phyloP scores from a whole-genome alignment of 2,329 filamentous ascomycete species.

The Alternaria metachromatica region DNA sequence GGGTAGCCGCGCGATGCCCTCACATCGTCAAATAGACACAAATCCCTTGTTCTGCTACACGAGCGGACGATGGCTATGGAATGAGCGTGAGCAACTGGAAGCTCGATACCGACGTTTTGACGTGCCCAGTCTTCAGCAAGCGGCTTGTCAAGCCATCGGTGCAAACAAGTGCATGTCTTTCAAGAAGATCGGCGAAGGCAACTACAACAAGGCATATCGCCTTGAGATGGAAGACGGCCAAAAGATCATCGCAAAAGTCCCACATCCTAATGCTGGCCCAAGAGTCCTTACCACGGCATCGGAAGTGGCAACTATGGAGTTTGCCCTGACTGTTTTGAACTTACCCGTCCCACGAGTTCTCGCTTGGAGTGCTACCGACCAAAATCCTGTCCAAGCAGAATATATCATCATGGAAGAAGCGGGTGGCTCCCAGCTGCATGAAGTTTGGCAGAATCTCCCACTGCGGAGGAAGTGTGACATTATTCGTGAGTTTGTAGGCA shows the following conservation, averaged over 20 bases:
- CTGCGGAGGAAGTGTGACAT: constrained; percentile 26
- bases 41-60: constrained; percentile 31
- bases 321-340: constrained; percentile 25
- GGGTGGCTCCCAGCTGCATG: constrained; percentile 28
- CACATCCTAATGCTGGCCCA: constrained; percentile 34
- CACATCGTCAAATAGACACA: constrained; percentile 7
- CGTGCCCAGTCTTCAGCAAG: constrained; percentile 23
- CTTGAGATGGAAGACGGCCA: constrained; percentile 26
- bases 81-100: constrained; percentile 27
- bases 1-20: constrained; percentile 7
- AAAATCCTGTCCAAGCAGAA: constrained; percentile 37
- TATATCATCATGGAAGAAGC: constrained; percentile 45
- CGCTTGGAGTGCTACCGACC: constrained; percentile 29
- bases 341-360: constrained; percentile 36
- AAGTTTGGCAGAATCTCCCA: constrained; percentile 31
- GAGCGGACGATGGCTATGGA: constrained; percentile 32
- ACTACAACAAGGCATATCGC: constrained; percentile 29
- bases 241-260: constrained; percentile 34
- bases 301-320: constrained; percentile 41
- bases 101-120: constrained; percentile 27
- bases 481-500: constrained; percentile 34
- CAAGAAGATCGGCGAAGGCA: constrained; percentile 30
- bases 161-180: constrained; percentile 19
- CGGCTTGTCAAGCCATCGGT: constrained; percentile 21
- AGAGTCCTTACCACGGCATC: constrained; percentile 26